Base-by-base conservation (phyloP, 2,329 filamentous ascomycete genomes). In the Hypoxylon sp. region DNA sequence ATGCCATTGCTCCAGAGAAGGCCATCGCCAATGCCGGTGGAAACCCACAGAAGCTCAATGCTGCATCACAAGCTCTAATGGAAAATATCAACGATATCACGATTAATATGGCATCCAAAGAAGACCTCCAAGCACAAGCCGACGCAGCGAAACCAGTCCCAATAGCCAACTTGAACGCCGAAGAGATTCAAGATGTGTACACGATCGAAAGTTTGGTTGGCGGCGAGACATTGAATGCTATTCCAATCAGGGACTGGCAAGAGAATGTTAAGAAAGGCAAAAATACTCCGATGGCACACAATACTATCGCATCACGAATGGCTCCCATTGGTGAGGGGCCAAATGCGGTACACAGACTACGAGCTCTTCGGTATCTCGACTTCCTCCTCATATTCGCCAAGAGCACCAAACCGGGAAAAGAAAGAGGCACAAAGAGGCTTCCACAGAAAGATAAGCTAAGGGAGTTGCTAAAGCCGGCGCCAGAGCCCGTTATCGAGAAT, bases 211-310 rank as follows among this genome's bases (percentile, higher is more conserved):
- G 75, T 5, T 75, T 94, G 26, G 84, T 94, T 43, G 87, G 88
- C 1, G 71, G 74, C 15, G 85, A 89, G 26, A 81, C 88, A 16
- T 79, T 91, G 68, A 81, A 83, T 41, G 73, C 83, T 8, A 77
- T 94, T 5, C 82, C 85, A 7, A 80, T 92, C 50, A 83, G 83
- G 64, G 86, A 90, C 60, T 94, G 90, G 90, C 79, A 88, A 58
- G 83, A 90, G 51, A 79, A 81, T 36, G 77, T 80, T n/a, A 79
- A 80, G 61, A 78, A 79, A 16, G 78, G 79, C 21, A 76, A 85
- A 60, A 75, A 78, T 43, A 76, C 89, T 26, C 68, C 78, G 34
- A 73, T 85, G 23, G 73, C 70, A 30, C 88, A 84, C 26, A 78
- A 79, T 51, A 92, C 82, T 61, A 85, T 91, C 4, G 84, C 87